These are phyloP conservation scores for Ambrosia trifida DNA, from an alignment of 129 eudicot species.

Conservation along the genomic window DNA sequence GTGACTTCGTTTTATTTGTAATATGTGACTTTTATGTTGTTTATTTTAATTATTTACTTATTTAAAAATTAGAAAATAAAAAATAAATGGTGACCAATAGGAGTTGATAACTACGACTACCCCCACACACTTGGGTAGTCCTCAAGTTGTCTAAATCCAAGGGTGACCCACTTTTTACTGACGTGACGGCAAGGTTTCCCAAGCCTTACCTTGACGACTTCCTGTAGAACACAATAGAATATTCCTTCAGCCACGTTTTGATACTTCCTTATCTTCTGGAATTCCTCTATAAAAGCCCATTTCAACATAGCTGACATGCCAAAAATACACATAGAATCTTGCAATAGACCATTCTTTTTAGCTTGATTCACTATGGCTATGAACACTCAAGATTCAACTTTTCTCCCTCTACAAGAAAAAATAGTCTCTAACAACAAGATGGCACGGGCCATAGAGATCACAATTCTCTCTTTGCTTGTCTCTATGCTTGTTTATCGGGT, in stretches of 20 bases:
- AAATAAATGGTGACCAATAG: too few relatives aligned
- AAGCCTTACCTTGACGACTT: too few relatives aligned
- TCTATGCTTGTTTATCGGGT: constrained; percentile 46
- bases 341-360: not conserved
- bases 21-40: too few relatives aligned
- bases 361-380: constrained; percentile 16
- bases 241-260: not conserved
- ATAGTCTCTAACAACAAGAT: constrained; percentile 31
- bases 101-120: too few relatives aligned
- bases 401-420: constrained; percentile 41
- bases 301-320: not conserved
- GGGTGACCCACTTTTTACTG: too few relatives aligned
- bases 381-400: constrained; percentile 13
- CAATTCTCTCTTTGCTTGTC: constrained; percentile 47
- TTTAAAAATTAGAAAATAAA: too few relatives aligned
- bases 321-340: not conserved
- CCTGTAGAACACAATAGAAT: too few relatives aligned
- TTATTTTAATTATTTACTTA: too few relatives aligned
- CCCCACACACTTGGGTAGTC: too few relatives aligned
- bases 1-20: too few relatives aligned
- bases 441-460: constrained; percentile 45
- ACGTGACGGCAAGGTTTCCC: too few relatives aligned
- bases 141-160: too few relatives aligned
- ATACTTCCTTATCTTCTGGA: not conserved
- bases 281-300: not conserved